Percentiles rank a stretch among this genome's conserved stretches.
phyloP scores from a whole-genome alignment of 78 protist genomes.

The Andalucia godoyi region DNA sequence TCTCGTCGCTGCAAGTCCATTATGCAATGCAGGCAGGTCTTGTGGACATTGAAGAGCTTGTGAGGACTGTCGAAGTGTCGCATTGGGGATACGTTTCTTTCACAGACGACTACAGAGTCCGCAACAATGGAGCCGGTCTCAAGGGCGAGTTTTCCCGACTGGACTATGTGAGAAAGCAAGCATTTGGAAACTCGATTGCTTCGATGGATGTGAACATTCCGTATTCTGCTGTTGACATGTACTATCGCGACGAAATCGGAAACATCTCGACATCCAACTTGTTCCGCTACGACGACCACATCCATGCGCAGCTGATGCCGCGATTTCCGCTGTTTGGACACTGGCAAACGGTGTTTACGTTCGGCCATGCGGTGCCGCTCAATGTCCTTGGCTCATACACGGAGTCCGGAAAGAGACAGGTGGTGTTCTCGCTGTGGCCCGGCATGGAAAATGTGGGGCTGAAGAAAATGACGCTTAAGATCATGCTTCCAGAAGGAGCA shows the following conservation, averaged over 20 bases:
- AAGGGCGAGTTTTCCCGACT: constrained; percentile 57
- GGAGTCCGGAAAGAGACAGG: neutral
- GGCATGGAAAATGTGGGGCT: constrained; percentile 22
- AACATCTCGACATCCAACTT: constrained; percentile 69
- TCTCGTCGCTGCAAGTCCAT: constrained; percentile 39
- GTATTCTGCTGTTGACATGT: constrained; percentile 43
- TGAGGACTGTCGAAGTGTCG: constrained; percentile 27
- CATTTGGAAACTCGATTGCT: constrained; percentile 9
- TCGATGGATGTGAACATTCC: constrained; percentile 36
- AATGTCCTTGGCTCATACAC: constrained; percentile 1
- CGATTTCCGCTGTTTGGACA: constrained; percentile 80
- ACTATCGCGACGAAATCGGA: constrained; percentile 79
- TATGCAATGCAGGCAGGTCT: constrained; percentile 55
- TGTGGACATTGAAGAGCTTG: neutral
- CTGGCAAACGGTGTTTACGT: constrained; percentile 57
- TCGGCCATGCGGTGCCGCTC: constrained; percentile 70
- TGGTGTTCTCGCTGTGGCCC: too few species aligned
- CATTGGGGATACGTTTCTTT: constrained; percentile 40
- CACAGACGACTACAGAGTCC: constrained; percentile 38
- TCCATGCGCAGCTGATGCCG: constrained; percentile 18
- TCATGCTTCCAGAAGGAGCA: constrained; percentile 77
- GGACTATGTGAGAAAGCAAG: constrained; percentile 51
- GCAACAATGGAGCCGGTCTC: constrained; percentile 47
- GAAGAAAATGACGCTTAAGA: constrained; percentile 18
- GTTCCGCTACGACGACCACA: constrained; percentile 2